Evolutionary conservation across 73 alveolate genomes (phyloP).

Genomic region (Paramecium pentaurelia): DNA sequence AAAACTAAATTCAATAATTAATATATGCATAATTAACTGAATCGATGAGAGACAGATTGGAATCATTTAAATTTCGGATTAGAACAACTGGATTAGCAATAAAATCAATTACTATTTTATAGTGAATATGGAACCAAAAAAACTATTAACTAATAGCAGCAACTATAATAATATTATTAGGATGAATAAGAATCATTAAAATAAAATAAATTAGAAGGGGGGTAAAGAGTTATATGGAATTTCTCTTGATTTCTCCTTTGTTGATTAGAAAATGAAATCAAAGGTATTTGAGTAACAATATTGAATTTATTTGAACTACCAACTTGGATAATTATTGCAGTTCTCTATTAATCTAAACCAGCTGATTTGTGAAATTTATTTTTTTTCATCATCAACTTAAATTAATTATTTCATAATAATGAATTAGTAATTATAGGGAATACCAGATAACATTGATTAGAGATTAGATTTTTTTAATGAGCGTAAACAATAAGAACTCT

Average conservation of each 20-base stretch:
- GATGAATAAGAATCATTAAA: not conserved
- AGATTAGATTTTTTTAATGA: not conserved
- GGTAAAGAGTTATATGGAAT: conserved; percentile 85
- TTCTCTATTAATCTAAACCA: not conserved
- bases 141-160: not conserved
- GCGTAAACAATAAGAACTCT: not conserved
- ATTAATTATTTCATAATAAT: not conserved
- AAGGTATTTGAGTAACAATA: conserved; percentile 83
- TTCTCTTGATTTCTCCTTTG: conserved; percentile 86
- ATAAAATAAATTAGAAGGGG: not conserved
- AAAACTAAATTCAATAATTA: not conserved
- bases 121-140: not conserved
- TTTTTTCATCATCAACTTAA: not conserved
- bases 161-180: not conserved
- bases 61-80: not conserved
- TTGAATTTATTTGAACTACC: conserved; percentile 88
- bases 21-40: not conserved
- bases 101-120: not conserved
- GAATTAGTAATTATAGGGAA: not conserved
- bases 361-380: not conserved
- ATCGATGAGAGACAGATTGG: conserved; percentile 18
- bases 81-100: conserved; percentile 10
- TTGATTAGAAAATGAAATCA: conserved; percentile 88
- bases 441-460: not conserved
- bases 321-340: conserved; percentile 89